Conservation (phyloP, 148 eudicot genomes). For the Pouteria glomerata region DNA sequence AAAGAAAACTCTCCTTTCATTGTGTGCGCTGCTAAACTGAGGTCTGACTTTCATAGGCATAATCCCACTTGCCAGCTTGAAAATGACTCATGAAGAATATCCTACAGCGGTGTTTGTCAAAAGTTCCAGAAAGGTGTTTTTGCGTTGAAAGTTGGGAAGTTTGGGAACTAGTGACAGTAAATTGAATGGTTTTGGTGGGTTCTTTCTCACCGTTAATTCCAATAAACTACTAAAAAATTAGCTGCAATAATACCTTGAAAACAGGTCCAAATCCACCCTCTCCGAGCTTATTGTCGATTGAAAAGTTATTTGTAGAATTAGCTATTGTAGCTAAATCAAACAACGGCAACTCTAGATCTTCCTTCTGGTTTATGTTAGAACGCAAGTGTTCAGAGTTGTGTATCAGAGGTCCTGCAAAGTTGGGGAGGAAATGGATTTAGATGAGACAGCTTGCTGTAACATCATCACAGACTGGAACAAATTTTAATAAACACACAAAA, state of each 20-base stretch:
- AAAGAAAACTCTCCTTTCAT: background rate
- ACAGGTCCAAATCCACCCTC: slow-evolving; percentile 22
- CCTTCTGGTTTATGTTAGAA: background rate
- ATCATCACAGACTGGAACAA: background rate
- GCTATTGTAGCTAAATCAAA: slow-evolving; percentile 11
- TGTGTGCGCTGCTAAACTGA: background rate
- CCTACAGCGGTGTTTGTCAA: too few species aligned
- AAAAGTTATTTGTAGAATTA: slow-evolving; percentile 11
- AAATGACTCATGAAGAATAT: too few species aligned
- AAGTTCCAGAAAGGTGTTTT: background rate
- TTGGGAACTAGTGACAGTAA: too few species aligned
- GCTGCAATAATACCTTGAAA: slow-evolving; percentile 10
- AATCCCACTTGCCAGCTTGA: background rate
- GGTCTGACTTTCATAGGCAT: background rate
- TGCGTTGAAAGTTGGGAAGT: background rate
- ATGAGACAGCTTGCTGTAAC: background rate
- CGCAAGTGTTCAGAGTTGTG: background rate
- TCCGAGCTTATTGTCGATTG: slow-evolving; percentile 5
- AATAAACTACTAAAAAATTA: background rate
- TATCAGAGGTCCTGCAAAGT: background rate
- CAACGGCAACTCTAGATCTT: slow-evolving; percentile 14
- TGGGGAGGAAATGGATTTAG: background rate
- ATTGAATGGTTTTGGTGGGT: too few species aligned
- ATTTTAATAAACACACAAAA: background rate
- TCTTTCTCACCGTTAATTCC: too few species aligned